A percentile compares a stretch with the other conserved stretches of the same genome.
These are phyloP conservation scores for Beta macrorhiza DNA, from an alignment of 179 eudicot species.

Conservation along the genomic window DNA sequence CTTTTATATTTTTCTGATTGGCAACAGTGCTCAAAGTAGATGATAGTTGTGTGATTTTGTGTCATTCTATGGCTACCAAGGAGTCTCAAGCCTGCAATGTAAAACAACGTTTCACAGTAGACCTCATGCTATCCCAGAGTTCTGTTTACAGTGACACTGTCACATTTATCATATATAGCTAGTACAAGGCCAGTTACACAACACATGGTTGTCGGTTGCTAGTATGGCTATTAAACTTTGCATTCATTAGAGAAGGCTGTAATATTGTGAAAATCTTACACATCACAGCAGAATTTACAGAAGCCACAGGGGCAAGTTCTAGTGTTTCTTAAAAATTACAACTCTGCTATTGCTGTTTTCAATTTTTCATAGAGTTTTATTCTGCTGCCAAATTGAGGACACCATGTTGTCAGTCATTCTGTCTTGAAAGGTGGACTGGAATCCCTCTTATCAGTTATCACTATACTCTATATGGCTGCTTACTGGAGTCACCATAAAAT, in stretches of 20 bases:
- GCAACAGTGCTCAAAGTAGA: conserved; percentile 7
- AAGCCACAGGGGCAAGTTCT: conserved; percentile 10
- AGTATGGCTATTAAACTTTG: background rate
- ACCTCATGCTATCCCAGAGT: background rate
- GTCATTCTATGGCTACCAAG: conserved; percentile 10
- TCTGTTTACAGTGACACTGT: background rate
- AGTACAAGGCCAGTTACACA: background rate
- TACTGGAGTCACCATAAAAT: conserved; percentile 49
- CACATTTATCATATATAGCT: background rate
- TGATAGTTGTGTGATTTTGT: conserved; percentile 8
- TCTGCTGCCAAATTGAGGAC: background rate
- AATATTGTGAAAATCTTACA: background rate
- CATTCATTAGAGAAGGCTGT: background rate
- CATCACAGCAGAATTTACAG: conserved; percentile 6
- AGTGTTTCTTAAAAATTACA: conserved; percentile 1
- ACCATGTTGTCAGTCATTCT: conserved; percentile 14
- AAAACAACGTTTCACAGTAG: conserved; percentile 4
- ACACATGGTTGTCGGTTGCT: background rate
- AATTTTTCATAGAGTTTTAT: background rate
- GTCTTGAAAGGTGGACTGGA: conserved; percentile 66
- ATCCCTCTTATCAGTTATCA: conserved; percentile 46
- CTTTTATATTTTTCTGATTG: conserved; percentile 10
- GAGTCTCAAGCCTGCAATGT: conserved; percentile 12
- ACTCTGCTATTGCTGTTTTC: background rate
- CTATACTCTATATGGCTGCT: conserved; percentile 61